Evolutionary conservation across 2,329 filamentous ascomycete genomes (phyloP).

Genomic region (Aspergillus pseudoglaucus): DNA sequence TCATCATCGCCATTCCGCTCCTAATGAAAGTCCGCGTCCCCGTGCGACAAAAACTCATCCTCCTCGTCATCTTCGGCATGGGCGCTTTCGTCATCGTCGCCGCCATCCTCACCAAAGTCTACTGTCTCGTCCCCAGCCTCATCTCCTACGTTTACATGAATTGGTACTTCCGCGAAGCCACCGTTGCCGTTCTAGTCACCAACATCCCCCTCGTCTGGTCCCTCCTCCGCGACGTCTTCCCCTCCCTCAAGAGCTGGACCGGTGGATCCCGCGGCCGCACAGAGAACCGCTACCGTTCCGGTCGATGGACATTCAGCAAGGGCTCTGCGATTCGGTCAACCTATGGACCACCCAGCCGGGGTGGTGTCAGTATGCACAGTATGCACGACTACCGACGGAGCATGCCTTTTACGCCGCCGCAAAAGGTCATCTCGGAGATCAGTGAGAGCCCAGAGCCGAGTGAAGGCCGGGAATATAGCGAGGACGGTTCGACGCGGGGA

Average conservation of each 20-base stretch:
- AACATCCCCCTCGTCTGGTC: conserved; percentile 49
- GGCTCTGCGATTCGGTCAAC: conserved; percentile 16
- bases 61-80: conserved; percentile 39
- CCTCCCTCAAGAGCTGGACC: conserved; percentile 34
- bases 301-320: conserved; percentile 25
- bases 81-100: conserved; percentile 44
- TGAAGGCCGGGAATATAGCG: conserved; percentile 26
- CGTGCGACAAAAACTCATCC: conserved; percentile 38
- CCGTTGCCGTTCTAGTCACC: conserved; percentile 43
- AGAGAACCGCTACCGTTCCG: conserved; percentile 26
- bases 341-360: conserved; percentile 23
- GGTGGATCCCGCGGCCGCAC: conserved; percentile 29
- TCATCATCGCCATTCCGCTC: conserved; percentile 38
- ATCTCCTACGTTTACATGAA: conserved; percentile 41
- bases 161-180: conserved; percentile 44
- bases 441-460: conserved; percentile 21
- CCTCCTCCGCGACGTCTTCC: conserved; percentile 45
- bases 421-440: conserved; percentile 23
- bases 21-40: conserved; percentile 36
- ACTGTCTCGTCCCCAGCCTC: conserved; percentile 37
- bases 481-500: conserved; percentile 32
- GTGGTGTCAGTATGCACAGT: conserved; percentile 22
- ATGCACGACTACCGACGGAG: conserved; percentile 25
- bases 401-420: conserved; percentile 19
- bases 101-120: conserved; percentile 45